A percentile compares a stretch with the other conserved stretches of the same genome.
These are phyloP conservation scores for Leucogyrophana mollusca DNA, from an alignment of 768 basidiomycete genomes.

Conservation along the genomic window DNA sequence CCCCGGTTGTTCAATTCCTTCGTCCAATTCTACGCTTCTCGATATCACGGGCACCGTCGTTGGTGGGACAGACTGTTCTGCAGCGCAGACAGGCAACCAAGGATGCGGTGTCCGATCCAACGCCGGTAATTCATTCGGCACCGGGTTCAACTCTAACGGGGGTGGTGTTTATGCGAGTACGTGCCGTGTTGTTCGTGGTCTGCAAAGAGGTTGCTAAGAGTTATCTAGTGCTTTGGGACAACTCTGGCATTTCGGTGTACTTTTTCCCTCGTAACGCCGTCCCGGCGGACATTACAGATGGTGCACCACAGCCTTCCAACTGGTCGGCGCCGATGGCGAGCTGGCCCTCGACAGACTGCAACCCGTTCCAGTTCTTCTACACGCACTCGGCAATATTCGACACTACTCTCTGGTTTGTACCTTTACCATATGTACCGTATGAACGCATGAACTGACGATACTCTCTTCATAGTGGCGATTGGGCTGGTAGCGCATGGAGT, in stretches of 20 bases:
- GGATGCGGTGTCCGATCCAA: conserved; percentile 79
- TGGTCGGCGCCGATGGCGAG: conserved; percentile 81
- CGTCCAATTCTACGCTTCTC: conserved; percentile 43
- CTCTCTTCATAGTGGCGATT: conserved; percentile 66
- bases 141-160: conserved; percentile 78
- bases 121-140: conserved; percentile 69
- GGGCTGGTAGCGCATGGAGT: conserved; percentile 84
- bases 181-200: conserved; percentile 27
- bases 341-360: conserved; percentile 75
- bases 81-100: conserved; percentile 64
- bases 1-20: conserved; percentile 64
- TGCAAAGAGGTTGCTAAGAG: conserved; percentile 13
- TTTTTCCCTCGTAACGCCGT: conserved; percentile 78
- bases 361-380: conserved; percentile 77
- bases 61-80: conserved; percentile 71
- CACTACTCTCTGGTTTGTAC: conserved; percentile 72
- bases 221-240: conserved; percentile 69
- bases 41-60: conserved; percentile 65
- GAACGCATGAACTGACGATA: too few species aligned
- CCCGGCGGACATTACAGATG: conserved; percentile 74
- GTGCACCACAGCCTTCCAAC: conserved; percentile 64
- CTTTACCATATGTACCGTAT: conserved; percentile 8
- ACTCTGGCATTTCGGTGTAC: conserved; percentile 71
- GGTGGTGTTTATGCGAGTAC: conserved; percentile 91
- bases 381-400: conserved; percentile 80